phyloP scores from a whole-genome alignment of 495 filamentous ascomycete species.

The Lichenothelia convexa region DNA sequence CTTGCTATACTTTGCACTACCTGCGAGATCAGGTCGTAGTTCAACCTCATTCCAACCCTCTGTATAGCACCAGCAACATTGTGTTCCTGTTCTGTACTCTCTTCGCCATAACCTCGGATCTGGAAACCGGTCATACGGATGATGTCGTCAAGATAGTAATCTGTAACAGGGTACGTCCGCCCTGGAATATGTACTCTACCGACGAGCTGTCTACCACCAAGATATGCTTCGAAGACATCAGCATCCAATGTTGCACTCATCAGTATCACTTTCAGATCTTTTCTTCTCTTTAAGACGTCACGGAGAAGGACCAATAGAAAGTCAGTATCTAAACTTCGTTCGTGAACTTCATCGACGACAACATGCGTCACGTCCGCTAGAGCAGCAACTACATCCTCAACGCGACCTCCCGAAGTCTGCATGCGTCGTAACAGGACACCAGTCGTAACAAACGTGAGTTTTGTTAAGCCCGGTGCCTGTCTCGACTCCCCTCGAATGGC shows the following conservation, averaged over 20 bases:
- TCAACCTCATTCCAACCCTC: constrained; percentile 67
- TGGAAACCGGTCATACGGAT: constrained; percentile 60
- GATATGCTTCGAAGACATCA: constrained; percentile 68
- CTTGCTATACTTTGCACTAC: constrained; percentile 65
- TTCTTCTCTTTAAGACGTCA: constrained; percentile 56
- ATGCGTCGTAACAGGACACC: constrained; percentile 83
- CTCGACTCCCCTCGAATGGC: constrained; percentile 86
- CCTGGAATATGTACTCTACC: constrained; percentile 71
- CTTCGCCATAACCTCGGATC: constrained; percentile 2
- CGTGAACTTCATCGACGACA: constrained; percentile 93
- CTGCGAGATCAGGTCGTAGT: constrained; percentile 73
- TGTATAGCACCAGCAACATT: constrained; percentile 47
- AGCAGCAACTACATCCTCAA: constrained; percentile 58
- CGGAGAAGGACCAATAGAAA: constrained; percentile 80
- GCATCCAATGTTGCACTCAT: constrained; percentile 98
- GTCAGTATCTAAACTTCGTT: constrained; percentile 87
- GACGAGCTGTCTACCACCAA: constrained; percentile 47
- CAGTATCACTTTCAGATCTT: constrained; percentile 80
- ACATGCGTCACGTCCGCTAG: constrained; percentile 85
- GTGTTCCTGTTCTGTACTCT: constrained; percentile 13
- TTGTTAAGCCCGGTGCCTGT: constrained; percentile 45
- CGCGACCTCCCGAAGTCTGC: constrained; percentile 64
- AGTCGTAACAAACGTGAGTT: constrained; percentile 90
- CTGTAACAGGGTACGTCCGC: constrained; percentile 73
- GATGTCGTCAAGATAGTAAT: constrained; percentile 82